Base-by-base conservation (phyloP, 768 basidiomycete species). In the Neoboletus brunneissimus region DNA sequence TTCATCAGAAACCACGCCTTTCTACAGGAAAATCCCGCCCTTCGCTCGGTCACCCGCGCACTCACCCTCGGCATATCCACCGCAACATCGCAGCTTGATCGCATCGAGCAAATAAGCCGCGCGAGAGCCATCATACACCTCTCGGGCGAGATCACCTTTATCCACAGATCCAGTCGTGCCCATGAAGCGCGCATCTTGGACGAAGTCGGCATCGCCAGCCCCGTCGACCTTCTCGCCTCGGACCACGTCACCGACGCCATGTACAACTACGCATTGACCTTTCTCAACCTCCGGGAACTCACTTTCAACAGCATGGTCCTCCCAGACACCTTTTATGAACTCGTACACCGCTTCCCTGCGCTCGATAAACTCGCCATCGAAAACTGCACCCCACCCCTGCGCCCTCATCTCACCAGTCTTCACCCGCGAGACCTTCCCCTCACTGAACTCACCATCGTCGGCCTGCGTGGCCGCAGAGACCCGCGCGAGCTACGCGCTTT, bases 301-400 rank as follows among this genome's bases (percentile, higher is more conserved):
- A 64, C 70, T 0, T 74, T 79, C 59, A 65, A 60, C 46, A 63
- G 70, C 44, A 71, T 76, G 57, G 63, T 76, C 22, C 70, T 80
- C 44, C 72, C 76, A 0, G 64, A 72, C 29, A 35, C 63, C 1
- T 67, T 79, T 12, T 75, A 76, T 50, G 54, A 54, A 0, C 54
- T 73, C 29, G 67, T 81, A 16, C 74, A 76, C 63, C 43, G 50
- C 34, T 71, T 80, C 13, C 74, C 76, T 1, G 51, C 50, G 3
- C 73, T 81, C 20, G 68, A 73, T 31, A 67, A 61, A 10, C 71
- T 81, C n/a, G 66, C 68, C 27, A 67, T 81, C 53, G 77, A 79
- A 47, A 72, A 75, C 46, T 80, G 78, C 51, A 71, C 69, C 0
- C 55, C 63, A 0, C 71, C 69, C 5, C 20, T 63, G 29, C 51